Conservation (phyloP, 2,329 filamentous ascomycete species). For the Fusarium vanettenii region DNA sequence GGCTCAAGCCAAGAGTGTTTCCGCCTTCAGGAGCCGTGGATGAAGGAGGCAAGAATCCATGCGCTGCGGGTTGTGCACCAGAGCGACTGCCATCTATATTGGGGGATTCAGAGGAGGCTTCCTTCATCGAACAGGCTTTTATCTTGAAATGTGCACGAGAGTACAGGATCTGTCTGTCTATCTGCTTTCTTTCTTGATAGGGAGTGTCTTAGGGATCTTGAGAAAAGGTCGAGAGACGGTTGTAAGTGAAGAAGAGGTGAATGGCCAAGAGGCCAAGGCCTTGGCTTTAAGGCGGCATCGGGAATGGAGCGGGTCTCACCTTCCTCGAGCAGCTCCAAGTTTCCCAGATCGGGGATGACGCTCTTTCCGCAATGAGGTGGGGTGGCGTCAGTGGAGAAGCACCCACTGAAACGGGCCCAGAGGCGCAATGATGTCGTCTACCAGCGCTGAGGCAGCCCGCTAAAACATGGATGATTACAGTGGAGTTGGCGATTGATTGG, state of each 20-base stretch:
- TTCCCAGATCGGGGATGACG: slow-evolving; percentile 24
- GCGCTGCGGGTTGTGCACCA: slow-evolving; percentile 65
- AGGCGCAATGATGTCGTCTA: slow-evolving; percentile 9
- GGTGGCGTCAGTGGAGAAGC: slow-evolving; percentile 32
- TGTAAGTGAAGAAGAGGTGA: slow-evolving; percentile 20
- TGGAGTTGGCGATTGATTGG: slow-evolving; percentile 21
- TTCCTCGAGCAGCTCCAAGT: neutral
- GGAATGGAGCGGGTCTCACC: slow-evolving; percentile 4
- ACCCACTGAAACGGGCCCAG: neutral
- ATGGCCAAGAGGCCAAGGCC: slow-evolving; percentile 26
- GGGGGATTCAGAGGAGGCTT: slow-evolving; percentile 65
- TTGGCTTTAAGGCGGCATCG: slow-evolving; percentile 38
- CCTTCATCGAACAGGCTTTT: slow-evolving; percentile 68
- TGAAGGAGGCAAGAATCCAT: slow-evolving; percentile 56
- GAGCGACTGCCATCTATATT: slow-evolving; percentile 68
- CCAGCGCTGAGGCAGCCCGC: slow-evolving; percentile 5
- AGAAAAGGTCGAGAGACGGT: neutral
- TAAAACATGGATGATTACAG: neutral
- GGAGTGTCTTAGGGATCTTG: slow-evolving; percentile 31
- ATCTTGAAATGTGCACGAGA: slow-evolving; percentile 9
- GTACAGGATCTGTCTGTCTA: neutral
- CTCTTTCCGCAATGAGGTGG: neutral
- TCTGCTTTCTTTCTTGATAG: slow-evolving; percentile 23
- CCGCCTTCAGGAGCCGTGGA: slow-evolving; percentile 6
- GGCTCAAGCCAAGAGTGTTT: slow-evolving; percentile 34